Conservation (phyloP, 257 asterid species). For the Cynanchum wilfordii region DNA sequence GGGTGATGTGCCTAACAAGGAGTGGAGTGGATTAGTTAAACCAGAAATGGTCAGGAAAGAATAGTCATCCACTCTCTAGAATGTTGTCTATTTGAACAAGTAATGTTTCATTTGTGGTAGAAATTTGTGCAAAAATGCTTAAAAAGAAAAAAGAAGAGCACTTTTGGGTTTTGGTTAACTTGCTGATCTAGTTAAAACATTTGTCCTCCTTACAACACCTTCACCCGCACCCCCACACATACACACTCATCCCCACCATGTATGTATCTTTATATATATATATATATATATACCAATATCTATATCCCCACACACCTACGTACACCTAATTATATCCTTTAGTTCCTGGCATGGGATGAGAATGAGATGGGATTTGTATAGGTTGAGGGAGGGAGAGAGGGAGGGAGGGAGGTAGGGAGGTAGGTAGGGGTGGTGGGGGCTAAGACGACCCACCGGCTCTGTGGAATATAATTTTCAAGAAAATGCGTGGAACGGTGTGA, state of each 20-base stretch:
- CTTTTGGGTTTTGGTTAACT: constrained; percentile 14
- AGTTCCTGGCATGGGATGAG: not conserved
- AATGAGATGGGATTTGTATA: not conserved
- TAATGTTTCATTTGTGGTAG: constrained; percentile 28
- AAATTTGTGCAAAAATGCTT: constrained; percentile 3
- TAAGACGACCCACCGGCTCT: constrained; percentile 16
- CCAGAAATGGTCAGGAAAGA: constrained; percentile 14
- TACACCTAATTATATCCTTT: not conserved
- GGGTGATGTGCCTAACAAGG: constrained; percentile 24
- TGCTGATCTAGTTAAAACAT: constrained; percentile 14
- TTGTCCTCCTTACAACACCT: constrained; percentile 4
- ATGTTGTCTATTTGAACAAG: constrained; percentile 34
- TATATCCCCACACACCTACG: too few relatives aligned
- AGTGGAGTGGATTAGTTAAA: constrained; percentile 21
- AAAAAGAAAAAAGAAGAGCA: not conserved
- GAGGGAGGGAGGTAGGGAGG: not conserved
- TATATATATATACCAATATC: not conserved
- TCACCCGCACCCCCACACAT: not conserved
- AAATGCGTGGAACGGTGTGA: constrained; percentile 36
- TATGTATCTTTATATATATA: not conserved
- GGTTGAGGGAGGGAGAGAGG: not conserved
- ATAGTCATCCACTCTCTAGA: constrained; percentile 2
- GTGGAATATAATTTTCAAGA: not conserved
- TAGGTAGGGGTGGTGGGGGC: not conserved
- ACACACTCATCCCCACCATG: too few relatives aligned